Evolutionary conservation across 2,329 filamentous ascomycete genomes (phyloP).

Genomic region (Teratosphaeriaceae sp.): DNA sequence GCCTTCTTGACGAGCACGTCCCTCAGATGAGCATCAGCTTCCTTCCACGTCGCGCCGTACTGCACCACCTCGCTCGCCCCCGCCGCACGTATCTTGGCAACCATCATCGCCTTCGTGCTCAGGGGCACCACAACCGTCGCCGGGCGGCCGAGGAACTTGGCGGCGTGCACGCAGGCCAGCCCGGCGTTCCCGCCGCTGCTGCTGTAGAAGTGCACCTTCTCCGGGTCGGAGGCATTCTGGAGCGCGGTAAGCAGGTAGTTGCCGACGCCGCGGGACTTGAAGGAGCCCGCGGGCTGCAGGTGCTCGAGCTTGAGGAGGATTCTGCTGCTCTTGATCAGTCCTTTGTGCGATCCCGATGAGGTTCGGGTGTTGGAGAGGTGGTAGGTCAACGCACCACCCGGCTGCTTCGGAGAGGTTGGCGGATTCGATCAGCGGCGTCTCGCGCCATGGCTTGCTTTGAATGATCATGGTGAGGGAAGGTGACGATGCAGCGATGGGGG

Average conservation of each 20-base stretch:
- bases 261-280: slow-evolving; percentile 73
- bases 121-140: slow-evolving; percentile 71
- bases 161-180: slow-evolving; percentile 70
- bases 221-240: slow-evolving; percentile 30
- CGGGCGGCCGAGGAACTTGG: slow-evolving; percentile 54
- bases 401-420: slow-evolving; percentile 59
- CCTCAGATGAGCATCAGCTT: slow-evolving; percentile 62
- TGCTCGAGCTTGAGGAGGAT: slow-evolving; percentile 83
- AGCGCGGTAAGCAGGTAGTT: slow-evolving; percentile 56
- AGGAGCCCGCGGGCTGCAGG: slow-evolving; percentile 76
- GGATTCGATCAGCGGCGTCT: slow-evolving; percentile 65
- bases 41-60: slow-evolving; percentile 59
- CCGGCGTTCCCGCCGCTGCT: slow-evolving; percentile 80
- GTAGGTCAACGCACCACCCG: slow-evolving; percentile 54
- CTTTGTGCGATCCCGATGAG: no score
- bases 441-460: slow-evolving; percentile 53
- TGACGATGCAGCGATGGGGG: not conserved
- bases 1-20: slow-evolving; percentile 46
- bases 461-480: not conserved
- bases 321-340: slow-evolving; percentile 47
- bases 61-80: slow-evolving; percentile 63
- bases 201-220: slow-evolving; percentile 62
- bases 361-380: no score
- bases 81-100: slow-evolving; percentile 60
- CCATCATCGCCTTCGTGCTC: slow-evolving; percentile 61